Evolutionary conservation across 192 early-diverging fungal species (phyloP), one percentile per base, ranked within the genome.

Genomic region (Chytriomyces sp.): DNA sequence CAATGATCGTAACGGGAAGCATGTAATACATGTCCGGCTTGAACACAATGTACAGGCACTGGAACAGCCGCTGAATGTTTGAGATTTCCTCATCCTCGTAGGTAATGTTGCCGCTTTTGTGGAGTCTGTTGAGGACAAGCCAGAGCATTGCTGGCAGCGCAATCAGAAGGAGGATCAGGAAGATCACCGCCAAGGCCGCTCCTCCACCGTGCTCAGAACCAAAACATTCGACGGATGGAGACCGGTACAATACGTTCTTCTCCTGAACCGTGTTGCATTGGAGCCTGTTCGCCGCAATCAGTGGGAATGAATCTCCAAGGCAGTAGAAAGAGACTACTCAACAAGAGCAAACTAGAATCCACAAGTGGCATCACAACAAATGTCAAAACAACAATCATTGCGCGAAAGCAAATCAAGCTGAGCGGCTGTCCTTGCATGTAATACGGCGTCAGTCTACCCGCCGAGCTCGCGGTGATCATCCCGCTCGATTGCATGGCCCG

Each of bases 341-440:
- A 76, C 67, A 78, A 20, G 20, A 61, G 23, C 61, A 78, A 43
- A 61, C 45, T 50, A 8, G 69, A 23, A 28, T 78, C 77, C 23
- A 78, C 57, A 8, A 78, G 50, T 20, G 77, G 77, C 77, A 78
- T 78, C 11, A 78, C 43, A 35, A 72, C 69, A 44, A 78, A 72
- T 1, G 69, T 72, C 13, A 78, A 43, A 8, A 78, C 69, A 45
- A 61, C 61, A 35, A 61, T 48, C 6, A 66, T 35, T 7, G 68
- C 67, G 6, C 69, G 23, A n/a, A 78, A 72, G 46, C 64, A 78
- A 53, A 78, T 78, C 18, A 72, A 48, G 28, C 44, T 68, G n/a
- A 64, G 7, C 16, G 26, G 16, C 43, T 78, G 77, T 3, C 69
- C 77, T 28, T 64, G 26, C 68, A 78, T 62, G 46, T 72, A 78